Conservation (phyloP, 2,329 filamentous ascomycete species). For the Ascochyta viciae-villosae region DNA sequence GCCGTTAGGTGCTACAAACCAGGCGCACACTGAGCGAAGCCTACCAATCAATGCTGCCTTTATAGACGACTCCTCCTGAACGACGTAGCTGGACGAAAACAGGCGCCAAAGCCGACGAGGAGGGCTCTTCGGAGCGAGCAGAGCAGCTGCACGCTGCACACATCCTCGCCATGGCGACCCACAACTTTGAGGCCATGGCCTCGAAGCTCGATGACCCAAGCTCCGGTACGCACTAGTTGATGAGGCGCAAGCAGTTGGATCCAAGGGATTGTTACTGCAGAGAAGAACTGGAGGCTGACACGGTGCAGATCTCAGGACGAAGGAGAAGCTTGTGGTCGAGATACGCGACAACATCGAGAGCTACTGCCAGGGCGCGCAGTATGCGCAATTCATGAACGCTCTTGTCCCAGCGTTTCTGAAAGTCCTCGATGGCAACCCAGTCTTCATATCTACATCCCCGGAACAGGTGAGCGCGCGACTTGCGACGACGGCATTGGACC, state of each 20-base stretch:
- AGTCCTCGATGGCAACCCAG: constrained; percentile 83
- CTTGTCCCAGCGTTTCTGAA: constrained; percentile 89
- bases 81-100: constrained; percentile 21
- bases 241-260: neutral
- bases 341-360: constrained; percentile 91
- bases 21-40: constrained; percentile 28
- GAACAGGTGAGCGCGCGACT: constrained; percentile 74
- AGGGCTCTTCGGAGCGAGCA: constrained; percentile 20
- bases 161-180: constrained; percentile 44
- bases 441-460: constrained; percentile 87
- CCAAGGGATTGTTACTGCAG: constrained; percentile 4
- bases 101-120: constrained; percentile 10
- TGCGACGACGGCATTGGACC: constrained; percentile 3
- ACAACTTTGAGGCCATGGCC: constrained; percentile 56
- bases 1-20: constrained; percentile 13
- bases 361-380: constrained; percentile 79
- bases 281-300: constrained; percentile 26
- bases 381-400: constrained; percentile 81
- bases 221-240: constrained; percentile 38
- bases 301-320: constrained; percentile 75
- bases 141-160: constrained; percentile 36
- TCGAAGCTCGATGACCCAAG: constrained; percentile 55
- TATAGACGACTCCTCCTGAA: constrained; percentile 21
- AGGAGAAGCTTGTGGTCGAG: constrained; percentile 81
- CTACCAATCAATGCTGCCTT: constrained; percentile 36